Conservation (phyloP, 352 stramenopile genomes). For the Phytophthora pluvialis region DNA sequence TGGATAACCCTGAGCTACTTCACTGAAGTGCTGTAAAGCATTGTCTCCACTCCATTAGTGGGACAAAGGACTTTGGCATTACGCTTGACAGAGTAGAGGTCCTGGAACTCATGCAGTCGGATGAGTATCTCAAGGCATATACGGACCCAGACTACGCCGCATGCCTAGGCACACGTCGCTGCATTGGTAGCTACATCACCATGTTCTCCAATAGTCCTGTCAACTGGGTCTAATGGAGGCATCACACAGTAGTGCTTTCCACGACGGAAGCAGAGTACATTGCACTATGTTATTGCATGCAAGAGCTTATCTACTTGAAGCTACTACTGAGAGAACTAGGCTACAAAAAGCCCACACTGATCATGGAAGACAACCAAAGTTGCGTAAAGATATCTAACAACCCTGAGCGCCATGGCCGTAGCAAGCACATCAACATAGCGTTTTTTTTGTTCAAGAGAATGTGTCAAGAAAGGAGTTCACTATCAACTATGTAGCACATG, state of each 20-base stretch:
- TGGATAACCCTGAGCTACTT: no score
- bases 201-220: conserved; percentile 15
- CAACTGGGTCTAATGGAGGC: conserved; percentile 1
- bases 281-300: conserved; percentile 8
- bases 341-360: conserved; percentile 16
- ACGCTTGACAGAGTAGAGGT: background rate
- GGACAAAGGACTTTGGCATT: background rate
- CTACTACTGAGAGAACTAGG: conserved; percentile 15
- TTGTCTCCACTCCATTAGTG: no score
- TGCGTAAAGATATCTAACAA: conserved; percentile 22
- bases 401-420: conserved; percentile 5
- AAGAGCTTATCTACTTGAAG: conserved; percentile 12
- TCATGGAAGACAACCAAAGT: conserved; percentile 25
- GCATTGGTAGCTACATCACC: conserved; percentile 11
- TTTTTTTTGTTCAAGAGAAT: conserved; percentile 17
- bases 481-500: no score
- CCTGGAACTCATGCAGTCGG: conserved; percentile 8
- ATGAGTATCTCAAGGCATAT: conserved; percentile 9
- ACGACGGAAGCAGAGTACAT: conserved; percentile 6
- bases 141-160: conserved; percentile 12
- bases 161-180: conserved; percentile 4
- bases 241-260: conserved; percentile 9
- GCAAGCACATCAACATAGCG: conserved; percentile 17
- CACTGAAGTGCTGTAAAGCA: no score
- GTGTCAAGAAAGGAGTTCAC: no score